phyloP scores from a whole-genome alignment of 2,329 filamentous ascomycete species.

The Trichoderma oligosporum region DNA sequence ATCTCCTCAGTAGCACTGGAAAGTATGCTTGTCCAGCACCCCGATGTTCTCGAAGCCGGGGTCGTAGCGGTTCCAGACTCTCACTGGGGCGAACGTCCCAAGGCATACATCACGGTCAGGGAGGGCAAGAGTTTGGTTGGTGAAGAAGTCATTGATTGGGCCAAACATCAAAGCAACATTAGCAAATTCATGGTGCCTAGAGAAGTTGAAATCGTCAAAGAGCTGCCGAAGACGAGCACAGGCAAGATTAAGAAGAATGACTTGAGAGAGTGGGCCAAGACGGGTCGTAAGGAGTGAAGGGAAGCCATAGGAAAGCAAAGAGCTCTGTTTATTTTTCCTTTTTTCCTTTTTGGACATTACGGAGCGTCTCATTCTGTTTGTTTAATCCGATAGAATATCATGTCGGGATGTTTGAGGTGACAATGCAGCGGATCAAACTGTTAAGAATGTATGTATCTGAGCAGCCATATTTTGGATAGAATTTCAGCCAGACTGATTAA shows the following conservation, averaged over 20 bases:
- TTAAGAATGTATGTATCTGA: background rate
- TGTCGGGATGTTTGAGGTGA: background rate
- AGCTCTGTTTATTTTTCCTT: background rate
- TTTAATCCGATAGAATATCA: background rate
- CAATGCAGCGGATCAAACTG: background rate
- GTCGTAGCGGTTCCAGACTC: slow-evolving; percentile 83
- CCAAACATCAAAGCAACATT: slow-evolving; percentile 73
- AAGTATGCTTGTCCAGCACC: slow-evolving; percentile 82
- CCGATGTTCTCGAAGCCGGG: slow-evolving; percentile 83
- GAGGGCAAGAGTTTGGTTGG: slow-evolving; percentile 47
- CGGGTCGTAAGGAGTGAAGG: slow-evolving; percentile 23
- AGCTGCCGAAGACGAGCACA: slow-evolving; percentile 94
- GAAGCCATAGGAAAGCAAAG: background rate
- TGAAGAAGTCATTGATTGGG: slow-evolving; percentile 78
- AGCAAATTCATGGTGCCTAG: slow-evolving; percentile 83
- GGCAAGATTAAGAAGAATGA: slow-evolving; percentile 97
- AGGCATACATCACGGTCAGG: slow-evolving; percentile 84
- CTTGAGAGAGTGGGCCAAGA: slow-evolving; percentile 72
- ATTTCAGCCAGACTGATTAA: background rate
- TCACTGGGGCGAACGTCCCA: slow-evolving; percentile 94
- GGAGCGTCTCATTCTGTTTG: no score
- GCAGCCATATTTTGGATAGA: background rate
- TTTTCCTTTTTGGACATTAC: background rate
- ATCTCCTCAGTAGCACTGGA: slow-evolving; percentile 93
- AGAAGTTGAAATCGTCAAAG: slow-evolving; percentile 72